These are phyloP conservation scores for Saprolegnia diclina DNA, from an alignment of 352 stramenopile genomes.

Conservation along the genomic window DNA sequence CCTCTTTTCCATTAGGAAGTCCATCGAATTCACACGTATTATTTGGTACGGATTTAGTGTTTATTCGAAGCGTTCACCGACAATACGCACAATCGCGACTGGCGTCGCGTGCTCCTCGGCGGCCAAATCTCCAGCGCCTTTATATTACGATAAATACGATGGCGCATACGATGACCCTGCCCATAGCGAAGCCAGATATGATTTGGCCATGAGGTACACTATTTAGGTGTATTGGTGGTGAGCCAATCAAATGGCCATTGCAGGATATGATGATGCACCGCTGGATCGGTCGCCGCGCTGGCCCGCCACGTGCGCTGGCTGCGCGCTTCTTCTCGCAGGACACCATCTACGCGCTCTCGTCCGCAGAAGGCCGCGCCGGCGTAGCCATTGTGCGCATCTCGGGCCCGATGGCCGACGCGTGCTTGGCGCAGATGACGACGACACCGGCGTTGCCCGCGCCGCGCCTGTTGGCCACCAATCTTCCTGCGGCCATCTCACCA, in stretches of 20 bases:
- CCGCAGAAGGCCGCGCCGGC: constrained; percentile 71
- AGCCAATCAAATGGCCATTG: not conserved
- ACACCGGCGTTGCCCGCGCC: constrained; percentile 34
- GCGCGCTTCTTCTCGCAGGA: constrained; percentile 33
- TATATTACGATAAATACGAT: no score
- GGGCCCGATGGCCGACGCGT: constrained; percentile 55
- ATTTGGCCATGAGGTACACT: no score
- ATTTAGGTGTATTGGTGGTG: not conserved
- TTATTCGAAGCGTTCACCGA: no score
- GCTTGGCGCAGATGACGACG: constrained; percentile 51
- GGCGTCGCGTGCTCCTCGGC: not conserved
- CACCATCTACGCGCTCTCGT: constrained; percentile 90
- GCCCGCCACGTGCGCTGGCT: not conserved
- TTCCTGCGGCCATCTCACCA: not conserved
- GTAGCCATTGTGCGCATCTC: constrained; percentile 88
- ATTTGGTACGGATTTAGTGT: no score
- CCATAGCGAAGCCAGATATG: no score
- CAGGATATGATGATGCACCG: not conserved
- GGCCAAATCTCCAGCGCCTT: not conserved
- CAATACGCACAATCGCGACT: no score
- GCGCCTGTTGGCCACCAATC: not conserved
- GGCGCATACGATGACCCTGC: no score
- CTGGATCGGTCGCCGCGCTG: not conserved
- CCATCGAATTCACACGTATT: not conserved
- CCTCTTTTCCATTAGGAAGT: not conserved